phyloP scores from a whole-genome alignment of 345 rosid genomes.

The Linum trigynum region DNA sequence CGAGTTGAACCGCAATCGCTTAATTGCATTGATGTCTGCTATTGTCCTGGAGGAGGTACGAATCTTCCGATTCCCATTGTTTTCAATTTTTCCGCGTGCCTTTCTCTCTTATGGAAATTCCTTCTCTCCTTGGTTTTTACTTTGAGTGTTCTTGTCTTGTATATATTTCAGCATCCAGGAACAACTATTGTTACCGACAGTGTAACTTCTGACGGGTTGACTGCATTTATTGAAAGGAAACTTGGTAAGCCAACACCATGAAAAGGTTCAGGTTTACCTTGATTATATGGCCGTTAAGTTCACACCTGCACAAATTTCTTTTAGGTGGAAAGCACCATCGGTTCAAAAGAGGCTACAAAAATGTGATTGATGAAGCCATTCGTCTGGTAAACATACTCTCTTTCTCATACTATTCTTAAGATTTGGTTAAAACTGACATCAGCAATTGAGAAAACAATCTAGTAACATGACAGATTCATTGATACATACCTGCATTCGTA shows the following conservation, averaged over 20 bases:
- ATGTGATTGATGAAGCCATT: conserved; percentile 94
- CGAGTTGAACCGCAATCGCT: conserved; percentile 84
- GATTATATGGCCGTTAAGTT: conserved; percentile 3
- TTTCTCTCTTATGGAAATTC: too few relatives aligned
- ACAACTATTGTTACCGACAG: conserved; percentile 94
- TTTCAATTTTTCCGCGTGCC: background rate
- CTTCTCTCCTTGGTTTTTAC: background rate
- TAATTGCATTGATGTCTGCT: conserved; percentile 87
- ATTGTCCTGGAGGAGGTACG: conserved; percentile 89
- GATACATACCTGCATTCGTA: too few relatives aligned
- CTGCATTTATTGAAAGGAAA: too few relatives aligned
- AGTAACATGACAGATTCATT: background rate
- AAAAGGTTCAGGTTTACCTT: background rate
- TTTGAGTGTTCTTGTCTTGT: background rate
- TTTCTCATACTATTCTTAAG: background rate
- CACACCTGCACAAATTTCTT: conserved; percentile 13
- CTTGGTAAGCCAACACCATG: conserved; percentile 42
- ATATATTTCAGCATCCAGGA: conserved; percentile 63
- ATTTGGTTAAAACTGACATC: too few relatives aligned
- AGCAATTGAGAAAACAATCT: too few relatives aligned
- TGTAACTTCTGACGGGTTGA: conserved; percentile 34
- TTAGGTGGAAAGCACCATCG: conserved; percentile 91
- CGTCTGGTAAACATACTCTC: conserved; percentile 54
- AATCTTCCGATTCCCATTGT: conserved; percentile 15
- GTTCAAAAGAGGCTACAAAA: conserved; percentile 93